Base-by-base conservation (phyloP, 192 early-diverging fungal species). In the Coemansia sp. region DNA sequence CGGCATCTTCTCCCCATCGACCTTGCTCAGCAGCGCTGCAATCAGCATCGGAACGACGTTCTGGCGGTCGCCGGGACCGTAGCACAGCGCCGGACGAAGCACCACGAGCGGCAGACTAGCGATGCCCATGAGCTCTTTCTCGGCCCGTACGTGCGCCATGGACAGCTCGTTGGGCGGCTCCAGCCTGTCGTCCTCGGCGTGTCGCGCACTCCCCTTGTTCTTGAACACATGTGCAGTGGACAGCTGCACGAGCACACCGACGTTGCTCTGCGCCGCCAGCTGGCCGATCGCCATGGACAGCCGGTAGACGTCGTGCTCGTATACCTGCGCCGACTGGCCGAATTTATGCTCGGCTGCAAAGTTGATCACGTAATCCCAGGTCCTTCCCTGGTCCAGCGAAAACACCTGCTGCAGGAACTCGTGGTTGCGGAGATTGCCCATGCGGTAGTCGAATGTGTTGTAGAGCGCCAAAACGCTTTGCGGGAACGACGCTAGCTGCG, bases 281-380 rank as follows among this genome's bases (percentile, higher is more conserved):
- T 86, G 84, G 20, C 87, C 95, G 35, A 92, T 88, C n/a, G 82
- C 78, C 29, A 88, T 80, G 9, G 91, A 86, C 10, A 97, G 69
- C 53, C 84, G 81, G 36, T 59, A 36, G 18, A 79, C 72, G 42
- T 79, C 72, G 29, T 74, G 72, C 36, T 66, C 57, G 55, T 67
- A 79, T 67, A 92, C 93, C 59, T 87, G 87, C 16, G 89, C 82
- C 0, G 88, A 74, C 68, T 93, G 93, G 0, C 91, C 91, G 79
- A 95, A 98, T 67, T 95, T 96, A 54, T 88, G 91, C 72, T 98
- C 95, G 19, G 88, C 87, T n/a, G 94, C 95, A 67, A 92, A 84
- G 77, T 98, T 95, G 80, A 97, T 86, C 13, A 98, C 95, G 68
- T 89, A 93, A 79, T 98, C 95, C 78, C 88, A 98, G 32, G 78